Base-by-base conservation (phyloP, 2,329 filamentous ascomycete species). In the Aspergillus piperis region DNA sequence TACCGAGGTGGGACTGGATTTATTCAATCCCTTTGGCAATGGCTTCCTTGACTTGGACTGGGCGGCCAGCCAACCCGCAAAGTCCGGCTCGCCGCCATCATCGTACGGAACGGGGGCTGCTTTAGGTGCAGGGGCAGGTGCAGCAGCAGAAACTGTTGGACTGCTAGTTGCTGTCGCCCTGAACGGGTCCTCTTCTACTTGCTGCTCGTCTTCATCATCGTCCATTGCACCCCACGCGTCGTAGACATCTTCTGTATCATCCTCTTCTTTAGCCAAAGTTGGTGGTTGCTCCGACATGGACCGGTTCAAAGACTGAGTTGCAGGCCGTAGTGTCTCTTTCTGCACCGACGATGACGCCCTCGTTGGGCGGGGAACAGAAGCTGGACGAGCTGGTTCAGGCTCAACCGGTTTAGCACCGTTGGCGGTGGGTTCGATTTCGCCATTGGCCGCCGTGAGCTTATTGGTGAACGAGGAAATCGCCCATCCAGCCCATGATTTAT, bases 381-480 rank as follows among this genome's bases (percentile, higher is more conserved):
- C 78, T 36, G 83, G 76, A 23, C 82, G 79, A 25, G 66, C 57
- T 48, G 69, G 63, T 27, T 80, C 79, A 13, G 77, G 77, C 19
- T 83, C 77, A 11, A 79, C 71, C 0, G 77, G 70, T 3, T 80
- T 70, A 2, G 77, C 73, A 38, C 78, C 79, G 62, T 83, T 82
- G 56, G 81, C 77, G 17, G 83, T 78, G 11, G 86, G 79, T 71
- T 94, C 84, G 64, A 99, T 99, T 59, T 97, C 90, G 17, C 95
- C 95, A 8, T 90, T 90, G 0, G 92, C 92, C 0, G 90, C 79
- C 1, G 91, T 88, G 11, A 98, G 75, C 70, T 96, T 97, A 77
- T 98, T 98, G 2, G 95, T 98, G 73, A 99, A 99, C 1, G 92
- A 97, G 0, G 95, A 98, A 57, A 99, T 97, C 1, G 95, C 95